phyloP scores from a whole-genome alignment of 495 filamentous ascomycete species.

The Podospora anserina region DNA sequence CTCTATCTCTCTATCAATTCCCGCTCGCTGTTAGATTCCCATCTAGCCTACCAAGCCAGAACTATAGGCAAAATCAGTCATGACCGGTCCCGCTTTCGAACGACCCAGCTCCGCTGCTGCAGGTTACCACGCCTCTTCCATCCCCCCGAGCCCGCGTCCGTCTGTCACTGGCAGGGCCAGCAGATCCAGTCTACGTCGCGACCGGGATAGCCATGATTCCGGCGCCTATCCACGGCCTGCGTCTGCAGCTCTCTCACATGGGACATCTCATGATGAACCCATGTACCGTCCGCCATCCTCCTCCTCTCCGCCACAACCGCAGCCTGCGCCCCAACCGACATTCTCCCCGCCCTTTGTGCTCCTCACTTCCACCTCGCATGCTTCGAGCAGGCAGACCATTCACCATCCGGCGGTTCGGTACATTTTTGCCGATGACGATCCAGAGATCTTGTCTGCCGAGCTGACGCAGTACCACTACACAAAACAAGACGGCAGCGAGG shows the following conservation, averaged over 20 bases:
- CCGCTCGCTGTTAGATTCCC: not conserved
- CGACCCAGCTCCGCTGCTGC: slow-evolving; percentile 31
- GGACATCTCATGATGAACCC: slow-evolving; percentile 8
- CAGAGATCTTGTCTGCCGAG: slow-evolving; percentile 58
- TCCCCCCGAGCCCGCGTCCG: slow-evolving; percentile 30
- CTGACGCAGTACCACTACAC: slow-evolving; percentile 39
- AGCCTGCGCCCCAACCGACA: slow-evolving; percentile 26
- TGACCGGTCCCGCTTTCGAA: slow-evolving; percentile 25
- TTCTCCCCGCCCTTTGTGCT: slow-evolving; percentile 68
- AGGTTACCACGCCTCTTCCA: slow-evolving; percentile 19
- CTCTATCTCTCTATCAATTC: not conserved
- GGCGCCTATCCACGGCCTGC: slow-evolving; percentile 16
- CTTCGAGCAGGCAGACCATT: slow-evolving; percentile 37
- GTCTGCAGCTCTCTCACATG: slow-evolving; percentile 18
- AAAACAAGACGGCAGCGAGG: slow-evolving; percentile 9
- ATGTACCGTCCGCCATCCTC: slow-evolving; percentile 9
- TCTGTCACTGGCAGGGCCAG: slow-evolving; percentile 30
- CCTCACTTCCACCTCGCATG: slow-evolving; percentile 47
- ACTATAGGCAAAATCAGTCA: slow-evolving; percentile 5
- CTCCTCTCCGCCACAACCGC: slow-evolving; percentile 11
- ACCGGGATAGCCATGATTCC: slow-evolving; percentile 26
- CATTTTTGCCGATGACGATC: slow-evolving; percentile 78
- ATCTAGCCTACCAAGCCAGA: not conserved
- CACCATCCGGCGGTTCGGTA: slow-evolving; percentile 85
- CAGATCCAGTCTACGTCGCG: slow-evolving; percentile 30